phyloP scores from a whole-genome alignment of 169 alveolate species.

The Plasmodium coatneyi region DNA sequence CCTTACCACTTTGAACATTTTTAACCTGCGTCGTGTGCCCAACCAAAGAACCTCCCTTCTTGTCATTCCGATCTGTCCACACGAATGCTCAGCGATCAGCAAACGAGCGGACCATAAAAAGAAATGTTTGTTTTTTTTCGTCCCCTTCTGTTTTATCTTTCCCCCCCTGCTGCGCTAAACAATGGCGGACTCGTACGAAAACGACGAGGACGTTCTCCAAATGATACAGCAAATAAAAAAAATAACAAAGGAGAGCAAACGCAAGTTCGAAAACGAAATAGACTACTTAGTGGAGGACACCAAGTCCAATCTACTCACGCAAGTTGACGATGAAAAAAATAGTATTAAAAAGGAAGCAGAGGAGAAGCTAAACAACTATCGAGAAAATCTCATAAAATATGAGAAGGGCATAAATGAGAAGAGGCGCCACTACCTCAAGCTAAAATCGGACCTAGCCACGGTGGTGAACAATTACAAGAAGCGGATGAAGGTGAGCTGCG shows the following conservation, averaged over 20 bases:
- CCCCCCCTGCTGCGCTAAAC: not conserved
- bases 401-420: constrained; percentile 59
- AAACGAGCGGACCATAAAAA: not conserved
- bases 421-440: constrained; percentile 37
- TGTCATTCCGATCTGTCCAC: not conserved
- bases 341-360: constrained; percentile 31
- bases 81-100: not conserved
- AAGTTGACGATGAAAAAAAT: constrained; percentile 38
- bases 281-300: constrained; percentile 64
- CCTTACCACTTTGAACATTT: not conserved
- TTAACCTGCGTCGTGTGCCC: not conserved
- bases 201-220: constrained; percentile 66
- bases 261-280: constrained; percentile 51
- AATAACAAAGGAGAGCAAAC: constrained; percentile 46
- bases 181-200: constrained; percentile 48
- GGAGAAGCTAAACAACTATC: constrained; percentile 21
- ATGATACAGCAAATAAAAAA: constrained; percentile 72
- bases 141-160: not conserved
- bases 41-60: not conserved
- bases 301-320: constrained; percentile 15
- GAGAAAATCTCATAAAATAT: constrained; percentile 36
- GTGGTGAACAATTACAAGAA: constrained; percentile 55
- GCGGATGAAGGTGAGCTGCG: constrained; percentile 30
- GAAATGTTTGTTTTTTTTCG: not conserved
- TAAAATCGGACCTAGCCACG: constrained; percentile 25